A percentile compares a stretch with the other conserved stretches of the same genome.
Conservation (phyloP, 2,329 filamentous ascomycete genomes). For the Helotiales sp. region DNA sequence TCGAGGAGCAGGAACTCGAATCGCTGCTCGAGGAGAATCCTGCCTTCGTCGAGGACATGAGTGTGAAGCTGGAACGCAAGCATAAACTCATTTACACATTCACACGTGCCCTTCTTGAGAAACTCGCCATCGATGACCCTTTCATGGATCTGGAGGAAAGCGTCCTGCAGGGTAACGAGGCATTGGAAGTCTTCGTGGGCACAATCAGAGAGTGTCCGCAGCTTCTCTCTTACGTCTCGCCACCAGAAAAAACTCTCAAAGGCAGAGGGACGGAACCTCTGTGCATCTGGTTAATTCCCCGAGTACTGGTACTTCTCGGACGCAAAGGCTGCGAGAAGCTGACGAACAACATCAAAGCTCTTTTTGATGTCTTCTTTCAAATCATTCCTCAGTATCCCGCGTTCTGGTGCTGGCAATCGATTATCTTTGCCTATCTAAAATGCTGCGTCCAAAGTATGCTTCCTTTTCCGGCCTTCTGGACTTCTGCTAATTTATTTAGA, state of each 20-base stretch:
- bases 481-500: conserved; percentile 30
- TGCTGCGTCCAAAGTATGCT: conserved; percentile 42
- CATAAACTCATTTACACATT: conserved; percentile 87
- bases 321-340: conserved; percentile 55
- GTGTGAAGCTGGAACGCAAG: conserved; percentile 76
- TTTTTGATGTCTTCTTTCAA: conserved; percentile 56
- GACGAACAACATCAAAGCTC: conserved; percentile 55
- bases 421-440: conserved; percentile 56
- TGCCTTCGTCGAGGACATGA: conserved; percentile 48
- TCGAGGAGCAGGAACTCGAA: conserved; percentile 62
- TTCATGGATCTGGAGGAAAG: conserved; percentile 62
- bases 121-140: conserved; percentile 69
- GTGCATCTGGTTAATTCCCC: conserved; percentile 69
- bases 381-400: conserved; percentile 50
- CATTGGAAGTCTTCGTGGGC: conserved; percentile 76
- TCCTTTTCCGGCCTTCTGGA: background rate
- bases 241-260: conserved; percentile 49
- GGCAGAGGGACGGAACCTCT: conserved; percentile 64
- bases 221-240: conserved; percentile 59
- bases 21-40: conserved; percentile 37
- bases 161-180: conserved; percentile 67
- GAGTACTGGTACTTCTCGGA: conserved; percentile 61
- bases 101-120: conserved; percentile 76
- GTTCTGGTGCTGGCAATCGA: conserved; percentile 55
- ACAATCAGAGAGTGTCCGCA: conserved; percentile 76